Conservation (phyloP, 495 filamentous ascomycete genomes). For the Tuber microsphaerosporum region DNA sequence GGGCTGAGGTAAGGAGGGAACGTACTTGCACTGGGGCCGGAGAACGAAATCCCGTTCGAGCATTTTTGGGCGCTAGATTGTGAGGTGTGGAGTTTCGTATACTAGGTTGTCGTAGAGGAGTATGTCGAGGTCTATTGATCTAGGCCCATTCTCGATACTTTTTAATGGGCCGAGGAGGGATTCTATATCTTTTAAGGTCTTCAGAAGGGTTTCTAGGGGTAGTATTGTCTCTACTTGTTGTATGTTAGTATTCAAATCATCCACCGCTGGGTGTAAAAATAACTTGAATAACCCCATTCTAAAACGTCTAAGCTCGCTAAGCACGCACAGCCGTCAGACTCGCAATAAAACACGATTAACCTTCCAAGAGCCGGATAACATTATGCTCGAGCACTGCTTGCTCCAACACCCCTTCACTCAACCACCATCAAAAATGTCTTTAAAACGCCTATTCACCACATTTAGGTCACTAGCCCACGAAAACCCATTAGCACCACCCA, state of each 20-base stretch:
- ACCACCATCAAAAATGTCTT: conserved; percentile 47
- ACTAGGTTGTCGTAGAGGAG: conserved; percentile 70
- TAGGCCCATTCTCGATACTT: conserved; percentile 82
- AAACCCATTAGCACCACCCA: conserved; percentile 68
- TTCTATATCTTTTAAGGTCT: conserved; percentile 76
- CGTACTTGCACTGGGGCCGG: conserved; percentile 77
- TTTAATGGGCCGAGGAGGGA: conserved; percentile 69
- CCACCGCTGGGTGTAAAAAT: conserved; percentile 33
- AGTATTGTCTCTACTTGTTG: conserved; percentile 74
- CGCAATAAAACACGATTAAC: no score
- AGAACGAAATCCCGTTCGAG: conserved; percentile 90
- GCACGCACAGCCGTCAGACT: no score
- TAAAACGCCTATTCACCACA: conserved; percentile 57
- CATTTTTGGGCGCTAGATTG: conserved; percentile 78
- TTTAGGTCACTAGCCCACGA: conserved; percentile 66
- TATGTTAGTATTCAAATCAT: background rate
- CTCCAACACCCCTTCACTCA: background rate
- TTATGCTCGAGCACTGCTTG: background rate
- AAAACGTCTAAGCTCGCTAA: conserved; percentile 48
- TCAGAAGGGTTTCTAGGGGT: conserved; percentile 64
- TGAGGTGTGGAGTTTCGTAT: conserved; percentile 62
- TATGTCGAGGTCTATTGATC: conserved; percentile 91
- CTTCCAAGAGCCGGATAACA: background rate
- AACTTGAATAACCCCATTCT: conserved; percentile 94
- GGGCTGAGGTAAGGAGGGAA: background rate